Base-by-base conservation (phyloP, 1,139 yeast genomes). In the Candida neerlandica region DNA sequence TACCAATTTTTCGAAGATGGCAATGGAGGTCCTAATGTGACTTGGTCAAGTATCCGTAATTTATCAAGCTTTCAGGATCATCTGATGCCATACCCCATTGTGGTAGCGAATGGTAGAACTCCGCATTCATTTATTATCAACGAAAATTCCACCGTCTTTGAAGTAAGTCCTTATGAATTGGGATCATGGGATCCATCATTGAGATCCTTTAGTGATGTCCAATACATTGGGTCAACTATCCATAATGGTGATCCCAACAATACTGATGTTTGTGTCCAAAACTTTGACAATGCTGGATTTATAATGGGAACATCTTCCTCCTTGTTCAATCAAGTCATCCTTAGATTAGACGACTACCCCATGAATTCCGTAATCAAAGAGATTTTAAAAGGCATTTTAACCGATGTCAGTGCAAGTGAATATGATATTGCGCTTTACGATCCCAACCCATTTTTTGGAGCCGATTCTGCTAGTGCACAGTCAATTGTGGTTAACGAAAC, bases 141-240 rank as follows among this genome's bases (percentile, higher is more conserved):
- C 51, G 65, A 61, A 41, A 75, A 75, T 55, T 70, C 78, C 4
- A 73, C 79, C 1, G 67, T 76, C 1, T 70, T 71, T 53, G 80
- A 76, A 53, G 58, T 74, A 26, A 64, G 60, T 43, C 78, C 81
- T 0, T 73, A 56, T 49, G 81, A 76, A 52, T 58, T 75, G 45
- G 81, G 81, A 0, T 69, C 77, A 2, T 76, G 79, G 78, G 81
- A 75, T 54, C 75, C 76, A 1, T 61, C 73, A 3, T 58, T 75
- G 33, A 56, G 55, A 3, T 51, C 67, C 10, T 74, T 75, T 56
- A 47, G 65, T 16, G 66, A 71, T 41, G 61, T 67, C 5, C 58
- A 66, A 51, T 75, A 69, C 53, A 46, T 74, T 47, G 80, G 81
- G 2, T 63, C 77, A 4, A 48, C 56, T 3, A 58, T 71, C 11